These are phyloP conservation scores for Dactylellina leptospora DNA, from an alignment of 2,329 filamentous ascomycete species.

Conservation along the genomic window DNA sequence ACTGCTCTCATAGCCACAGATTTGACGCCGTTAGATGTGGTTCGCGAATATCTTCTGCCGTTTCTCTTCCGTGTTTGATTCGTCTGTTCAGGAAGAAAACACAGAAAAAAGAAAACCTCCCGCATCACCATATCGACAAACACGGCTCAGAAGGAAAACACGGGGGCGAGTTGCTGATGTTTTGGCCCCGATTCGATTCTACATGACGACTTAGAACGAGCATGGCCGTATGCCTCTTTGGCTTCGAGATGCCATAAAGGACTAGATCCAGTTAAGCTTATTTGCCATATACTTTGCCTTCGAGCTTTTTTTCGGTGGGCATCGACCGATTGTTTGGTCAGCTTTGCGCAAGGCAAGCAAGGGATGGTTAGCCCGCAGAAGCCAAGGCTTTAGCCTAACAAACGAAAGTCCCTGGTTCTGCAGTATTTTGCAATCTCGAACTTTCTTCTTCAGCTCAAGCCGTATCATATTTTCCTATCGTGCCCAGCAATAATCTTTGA, in stretches of 20 bases:
- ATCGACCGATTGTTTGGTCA: constrained; percentile 24
- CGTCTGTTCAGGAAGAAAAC: constrained; percentile 19
- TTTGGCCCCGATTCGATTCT: constrained; percentile 31
- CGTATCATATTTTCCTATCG: constrained; percentile 28
- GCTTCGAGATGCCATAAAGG: constrained; percentile 13
- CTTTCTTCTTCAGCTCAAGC: constrained; percentile 29
- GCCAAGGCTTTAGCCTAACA: constrained; percentile 38
- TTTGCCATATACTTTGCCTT: too few relatives aligned
- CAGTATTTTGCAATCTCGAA: constrained; percentile 17
- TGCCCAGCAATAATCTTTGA: constrained; percentile 20
- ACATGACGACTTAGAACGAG: constrained; percentile 1
- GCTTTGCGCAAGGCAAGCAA: constrained; percentile 24
- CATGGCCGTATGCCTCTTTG: constrained; percentile 32
- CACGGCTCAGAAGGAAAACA: constrained; percentile 45
- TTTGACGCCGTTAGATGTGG: constrained; percentile 42
- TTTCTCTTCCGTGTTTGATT: constrained; percentile 44
- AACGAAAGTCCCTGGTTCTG: constrained; percentile 38
- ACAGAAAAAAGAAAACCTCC: constrained; percentile 29
- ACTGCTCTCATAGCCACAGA: constrained; percentile 24
- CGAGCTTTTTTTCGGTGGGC: not conserved
- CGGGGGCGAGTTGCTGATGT: constrained; percentile 46
- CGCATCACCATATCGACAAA: constrained; percentile 48
- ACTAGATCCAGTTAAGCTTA: constrained; percentile 48
- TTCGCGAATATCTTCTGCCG: constrained; percentile 30
- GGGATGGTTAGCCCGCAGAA: constrained; percentile 18